These are phyloP conservation scores for Leucocoprinus leucothites DNA, from an alignment of 768 basidiomycete genomes.

Conservation along the genomic window DNA sequence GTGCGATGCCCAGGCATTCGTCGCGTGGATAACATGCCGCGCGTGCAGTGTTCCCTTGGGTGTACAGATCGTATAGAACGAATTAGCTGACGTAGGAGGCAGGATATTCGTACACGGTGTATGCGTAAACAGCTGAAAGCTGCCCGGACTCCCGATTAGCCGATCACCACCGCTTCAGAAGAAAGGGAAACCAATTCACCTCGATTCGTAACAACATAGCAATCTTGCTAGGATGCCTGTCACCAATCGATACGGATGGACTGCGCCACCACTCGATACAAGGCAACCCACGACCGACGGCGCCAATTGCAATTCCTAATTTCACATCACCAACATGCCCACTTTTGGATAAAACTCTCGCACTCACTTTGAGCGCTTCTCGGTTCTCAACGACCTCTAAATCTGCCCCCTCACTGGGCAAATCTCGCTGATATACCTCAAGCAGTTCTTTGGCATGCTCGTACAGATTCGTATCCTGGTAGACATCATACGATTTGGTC, in stretches of 20 bases:
- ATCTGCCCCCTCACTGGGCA: constrained; percentile 43
- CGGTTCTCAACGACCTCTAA: constrained; percentile 30
- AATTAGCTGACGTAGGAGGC: constrained; percentile 17
- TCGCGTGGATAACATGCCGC: constrained; percentile 74
- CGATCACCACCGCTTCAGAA: background rate
- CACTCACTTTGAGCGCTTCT: constrained; percentile 28
- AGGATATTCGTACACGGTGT: constrained; percentile 59
- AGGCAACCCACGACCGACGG: constrained; percentile 47
- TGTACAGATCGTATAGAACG: constrained; percentile 54
- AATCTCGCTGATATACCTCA: constrained; percentile 40
- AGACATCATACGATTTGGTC: constrained; percentile 60
- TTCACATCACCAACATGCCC: background rate
- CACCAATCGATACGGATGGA: constrained; percentile 70
- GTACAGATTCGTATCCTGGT: constrained; percentile 39
- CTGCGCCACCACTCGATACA: constrained; percentile 51
- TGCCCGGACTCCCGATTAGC: constrained; percentile 24
- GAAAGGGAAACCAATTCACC: constrained; percentile 30
- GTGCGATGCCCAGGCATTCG: constrained; percentile 79
- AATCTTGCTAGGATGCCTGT: constrained; percentile 56
- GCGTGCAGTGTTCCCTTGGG: constrained; percentile 55
- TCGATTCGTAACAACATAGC: constrained; percentile 43
- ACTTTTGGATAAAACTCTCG: background rate
- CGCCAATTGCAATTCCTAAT: constrained; percentile 50
- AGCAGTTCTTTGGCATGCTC: constrained; percentile 41
- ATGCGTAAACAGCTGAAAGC: constrained; percentile 56